A percentile compares a stretch with the other conserved stretches of the same genome.
phyloP scores from a whole-genome alignment of 306 rosid genomes.

The Pueraria montana region DNA sequence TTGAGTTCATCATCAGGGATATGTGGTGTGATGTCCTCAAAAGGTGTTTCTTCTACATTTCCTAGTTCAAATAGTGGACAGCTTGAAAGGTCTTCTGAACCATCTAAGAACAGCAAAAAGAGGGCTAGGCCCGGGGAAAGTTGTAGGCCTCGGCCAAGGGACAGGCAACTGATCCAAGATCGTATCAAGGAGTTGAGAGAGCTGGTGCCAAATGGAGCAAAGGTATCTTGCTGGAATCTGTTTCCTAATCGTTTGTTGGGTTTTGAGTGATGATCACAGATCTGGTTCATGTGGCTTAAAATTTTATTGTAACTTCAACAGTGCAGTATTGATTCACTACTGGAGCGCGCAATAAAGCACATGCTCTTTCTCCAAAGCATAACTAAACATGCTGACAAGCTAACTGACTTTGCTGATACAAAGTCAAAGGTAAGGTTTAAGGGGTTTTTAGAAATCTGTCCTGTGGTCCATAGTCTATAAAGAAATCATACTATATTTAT shows the following conservation, averaged over 20 bases:
- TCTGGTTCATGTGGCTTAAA: constrained; percentile 51
- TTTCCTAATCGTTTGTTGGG: background rate
- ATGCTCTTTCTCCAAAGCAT: constrained; percentile 93
- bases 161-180: constrained; percentile 97
- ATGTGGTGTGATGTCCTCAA: constrained; percentile 72
- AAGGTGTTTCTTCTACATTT: constrained; percentile 80
- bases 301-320: constrained; percentile 56
- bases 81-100: constrained; percentile 80
- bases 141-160: constrained; percentile 98
- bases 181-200: constrained; percentile 97
- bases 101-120: constrained; percentile 84
- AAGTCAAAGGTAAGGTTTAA: constrained; percentile 64
- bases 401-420: constrained; percentile 66
- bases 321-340: constrained; percentile 98
- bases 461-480: constrained; percentile 20
- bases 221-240: constrained; percentile 60
- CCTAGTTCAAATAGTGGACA: constrained; percentile 78
- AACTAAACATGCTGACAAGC: constrained; percentile 94
- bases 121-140: constrained; percentile 92
- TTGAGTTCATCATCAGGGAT: constrained; percentile 84
- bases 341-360: constrained; percentile 95
- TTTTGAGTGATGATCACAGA: constrained; percentile 36
- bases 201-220: constrained; percentile 91
- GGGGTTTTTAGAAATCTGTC: background rate
- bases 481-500: background rate